A percentile compares a stretch with the other conserved stretches of the same genome.
phyloP scores from a whole-genome alignment of 208 protist genomes.

The Sergeia podlipaevii region DNA sequence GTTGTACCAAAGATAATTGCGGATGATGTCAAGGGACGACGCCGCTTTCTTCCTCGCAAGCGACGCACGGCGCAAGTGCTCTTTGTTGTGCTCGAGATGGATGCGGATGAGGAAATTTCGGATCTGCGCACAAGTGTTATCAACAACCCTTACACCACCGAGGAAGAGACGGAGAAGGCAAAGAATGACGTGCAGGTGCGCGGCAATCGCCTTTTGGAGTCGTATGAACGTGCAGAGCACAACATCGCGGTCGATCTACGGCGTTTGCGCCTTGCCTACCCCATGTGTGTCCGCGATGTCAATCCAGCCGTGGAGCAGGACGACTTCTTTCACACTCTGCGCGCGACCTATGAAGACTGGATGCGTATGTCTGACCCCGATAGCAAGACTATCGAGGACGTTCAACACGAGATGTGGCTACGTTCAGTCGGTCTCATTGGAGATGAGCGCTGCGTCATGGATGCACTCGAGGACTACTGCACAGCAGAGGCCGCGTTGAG shows the following conservation, averaged over 20 bases:
- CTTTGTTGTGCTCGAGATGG: constrained; percentile 23
- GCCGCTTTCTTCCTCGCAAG: constrained; percentile 24
- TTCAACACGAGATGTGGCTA: constrained; percentile 37
- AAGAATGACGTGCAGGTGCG: constrained; percentile 31
- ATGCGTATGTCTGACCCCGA: constrained; percentile 18
- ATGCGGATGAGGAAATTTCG: constrained; percentile 45
- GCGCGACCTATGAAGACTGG: constrained; percentile 40
- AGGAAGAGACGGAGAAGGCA: constrained; percentile 14
- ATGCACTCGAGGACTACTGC: constrained; percentile 38
- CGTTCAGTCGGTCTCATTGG: constrained; percentile 41
- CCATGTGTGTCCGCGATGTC: constrained; percentile 58
- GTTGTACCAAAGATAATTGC: too few relatives aligned
- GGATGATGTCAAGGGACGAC: constrained; percentile 24
- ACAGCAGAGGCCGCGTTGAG: constrained; percentile 38
- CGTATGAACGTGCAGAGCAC: constrained; percentile 30
- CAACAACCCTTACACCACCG: constrained; percentile 16
- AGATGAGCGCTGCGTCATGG: constrained; percentile 47
- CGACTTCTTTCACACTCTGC: constrained; percentile 41
- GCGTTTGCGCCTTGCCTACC: constrained; percentile 37
- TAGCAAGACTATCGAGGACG: constrained; percentile 14
- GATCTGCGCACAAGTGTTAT: constrained; percentile 31
- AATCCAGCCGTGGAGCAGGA: constrained; percentile 53
- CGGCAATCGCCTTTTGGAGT: constrained; percentile 18
- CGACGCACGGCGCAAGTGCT: constrained; percentile 17
- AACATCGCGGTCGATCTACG: constrained; percentile 24